A percentile compares a stretch with the other conserved stretches of the same genome.
phyloP scores from a whole-genome alignment of 345 rosid genomes.

The Citrus australasica region DNA sequence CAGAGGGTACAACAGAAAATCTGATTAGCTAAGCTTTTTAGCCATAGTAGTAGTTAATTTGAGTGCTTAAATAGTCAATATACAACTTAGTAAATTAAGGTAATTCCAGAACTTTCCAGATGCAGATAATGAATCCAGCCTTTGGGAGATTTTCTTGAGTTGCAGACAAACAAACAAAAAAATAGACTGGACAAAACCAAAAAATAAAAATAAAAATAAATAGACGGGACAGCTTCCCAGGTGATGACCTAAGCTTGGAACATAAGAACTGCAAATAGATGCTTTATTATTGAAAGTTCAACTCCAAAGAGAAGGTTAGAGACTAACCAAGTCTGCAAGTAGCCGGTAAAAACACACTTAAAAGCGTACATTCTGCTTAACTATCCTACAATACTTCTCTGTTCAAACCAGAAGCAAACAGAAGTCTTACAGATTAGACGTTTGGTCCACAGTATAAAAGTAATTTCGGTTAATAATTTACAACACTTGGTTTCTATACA shows the following conservation, averaged over 20 bases:
- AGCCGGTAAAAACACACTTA: not conserved
- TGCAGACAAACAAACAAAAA: not conserved
- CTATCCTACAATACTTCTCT: not conserved
- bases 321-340: not conserved
- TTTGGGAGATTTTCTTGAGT: not conserved
- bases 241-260: not conserved
- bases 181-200: no score
- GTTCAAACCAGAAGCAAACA: not conserved
- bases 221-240: no score
- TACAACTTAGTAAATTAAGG: not conserved
- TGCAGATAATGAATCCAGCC: not conserved
- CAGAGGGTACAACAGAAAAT: not conserved
- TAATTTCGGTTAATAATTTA: conserved; percentile 37
- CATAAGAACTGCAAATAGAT: not conserved
- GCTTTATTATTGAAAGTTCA: not conserved
- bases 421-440: not conserved
- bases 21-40: not conserved
- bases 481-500: conserved; percentile 41
- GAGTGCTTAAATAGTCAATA: not conserved
- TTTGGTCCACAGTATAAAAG: conserved; percentile 20
- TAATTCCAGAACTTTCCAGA: not conserved
- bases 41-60: not conserved
- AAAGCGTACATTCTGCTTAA: not conserved
- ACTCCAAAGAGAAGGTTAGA: not conserved
- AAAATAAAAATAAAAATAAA: no score